Conservation (phyloP, 2,329 filamentous ascomycete genomes). For the Cercospora beticola region DNA sequence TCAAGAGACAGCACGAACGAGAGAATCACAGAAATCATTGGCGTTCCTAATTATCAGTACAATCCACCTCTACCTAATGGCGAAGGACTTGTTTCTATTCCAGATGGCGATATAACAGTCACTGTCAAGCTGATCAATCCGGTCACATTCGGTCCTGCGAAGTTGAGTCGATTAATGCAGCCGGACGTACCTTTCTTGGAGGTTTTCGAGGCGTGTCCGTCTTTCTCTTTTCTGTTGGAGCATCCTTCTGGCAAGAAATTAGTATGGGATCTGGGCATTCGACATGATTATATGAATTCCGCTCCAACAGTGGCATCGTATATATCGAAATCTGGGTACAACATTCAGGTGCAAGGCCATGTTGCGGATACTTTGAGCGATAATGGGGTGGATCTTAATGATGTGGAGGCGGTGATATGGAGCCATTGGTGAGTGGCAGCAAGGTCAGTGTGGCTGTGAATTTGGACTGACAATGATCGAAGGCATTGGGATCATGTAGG, state of each 20-base stretch:
- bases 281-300: background rate
- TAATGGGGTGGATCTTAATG: background rate
- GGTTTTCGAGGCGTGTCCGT: background rate
- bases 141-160: background rate
- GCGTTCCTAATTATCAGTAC: background rate
- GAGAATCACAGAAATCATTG: background rate
- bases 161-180: background rate
- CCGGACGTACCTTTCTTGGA: background rate
- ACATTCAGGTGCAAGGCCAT: background rate
- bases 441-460: accelerated
- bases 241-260: background rate
- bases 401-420: background rate
- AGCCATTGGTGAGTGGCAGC: background rate
- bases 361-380: background rate
- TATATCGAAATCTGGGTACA: background rate
- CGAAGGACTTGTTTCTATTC: background rate
- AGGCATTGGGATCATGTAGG: background rate
- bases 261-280: background rate
- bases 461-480: background rate
- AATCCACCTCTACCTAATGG: background rate
- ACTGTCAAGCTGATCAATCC: background rate
- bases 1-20: background rate
- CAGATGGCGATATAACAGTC: background rate
- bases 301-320: background rate
- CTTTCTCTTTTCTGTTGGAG: background rate